phyloP scores from a whole-genome alignment of 306 rosid genomes.

The Quercus bicolor region DNA sequence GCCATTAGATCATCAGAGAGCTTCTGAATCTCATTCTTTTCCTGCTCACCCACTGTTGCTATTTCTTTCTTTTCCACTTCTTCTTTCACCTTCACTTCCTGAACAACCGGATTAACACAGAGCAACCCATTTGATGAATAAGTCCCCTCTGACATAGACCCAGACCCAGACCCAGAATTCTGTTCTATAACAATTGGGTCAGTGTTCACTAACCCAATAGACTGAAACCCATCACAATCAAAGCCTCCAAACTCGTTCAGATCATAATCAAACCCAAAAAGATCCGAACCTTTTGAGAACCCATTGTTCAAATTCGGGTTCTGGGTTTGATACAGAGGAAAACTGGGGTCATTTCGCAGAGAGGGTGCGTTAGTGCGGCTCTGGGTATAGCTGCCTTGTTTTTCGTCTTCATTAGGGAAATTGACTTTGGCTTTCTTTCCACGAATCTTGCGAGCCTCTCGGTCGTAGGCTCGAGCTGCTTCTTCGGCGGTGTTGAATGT shows the following conservation, averaged over 20 bases:
- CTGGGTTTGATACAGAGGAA: conserved; percentile 19
- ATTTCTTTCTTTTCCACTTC: conserved; percentile 20
- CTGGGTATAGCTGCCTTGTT: conserved; percentile 13
- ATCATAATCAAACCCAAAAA: conserved; percentile 47
- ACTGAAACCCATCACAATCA: conserved; percentile 17
- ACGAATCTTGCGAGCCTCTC: conserved; percentile 82
- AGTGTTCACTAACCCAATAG: conserved; percentile 10
- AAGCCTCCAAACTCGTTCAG: conserved; percentile 43
- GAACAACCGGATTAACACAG: background rate
- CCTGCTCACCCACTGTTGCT: conserved; percentile 15
- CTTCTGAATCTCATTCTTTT: conserved; percentile 50
- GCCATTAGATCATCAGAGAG: conserved; percentile 86
- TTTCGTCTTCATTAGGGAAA: conserved; percentile 71
- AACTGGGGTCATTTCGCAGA: conserved; percentile 1
- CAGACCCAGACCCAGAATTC: conserved; percentile 27
- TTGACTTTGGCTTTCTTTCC: conserved; percentile 91
- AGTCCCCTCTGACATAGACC: conserved; percentile 27
- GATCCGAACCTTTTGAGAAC: conserved; percentile 23
- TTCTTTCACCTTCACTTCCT: conserved; percentile 12
- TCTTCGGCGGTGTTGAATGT: conserved; percentile 91
- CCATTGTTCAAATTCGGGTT: background rate
- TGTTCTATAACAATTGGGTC: conserved; percentile 26
- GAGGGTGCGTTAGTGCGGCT: conserved; percentile 9
- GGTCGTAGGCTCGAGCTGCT: conserved; percentile 93
- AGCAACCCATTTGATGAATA: conserved; percentile 23